phyloP scores from a whole-genome alignment of 768 basidiomycete genomes.

The Antrodiella citrinella region DNA sequence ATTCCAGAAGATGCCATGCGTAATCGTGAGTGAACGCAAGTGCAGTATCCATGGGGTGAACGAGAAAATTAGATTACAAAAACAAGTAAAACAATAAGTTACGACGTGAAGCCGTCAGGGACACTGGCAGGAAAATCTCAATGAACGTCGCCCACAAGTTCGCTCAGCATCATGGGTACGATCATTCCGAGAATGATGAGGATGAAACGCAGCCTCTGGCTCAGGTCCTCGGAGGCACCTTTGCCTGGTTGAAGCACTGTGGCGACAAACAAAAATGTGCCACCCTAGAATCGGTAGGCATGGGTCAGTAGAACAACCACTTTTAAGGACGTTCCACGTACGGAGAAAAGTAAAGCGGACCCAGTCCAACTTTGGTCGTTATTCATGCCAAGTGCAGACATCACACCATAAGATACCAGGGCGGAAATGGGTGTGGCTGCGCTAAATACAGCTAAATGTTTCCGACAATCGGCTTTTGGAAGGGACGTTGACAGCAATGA shows the following conservation, averaged over 20 bases:
- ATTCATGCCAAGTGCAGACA: slow-evolving; percentile 45
- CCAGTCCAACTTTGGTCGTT: slow-evolving; percentile 55
- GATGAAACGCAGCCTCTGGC: slow-evolving; percentile 36
- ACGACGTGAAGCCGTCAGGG: too few relatives aligned
- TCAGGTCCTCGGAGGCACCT: slow-evolving; percentile 31
- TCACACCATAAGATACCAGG: slow-evolving; percentile 61
- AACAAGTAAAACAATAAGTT: too few relatives aligned
- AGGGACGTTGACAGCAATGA: slow-evolving; percentile 76
- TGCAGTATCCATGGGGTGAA: too few relatives aligned
- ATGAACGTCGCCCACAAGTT: slow-evolving; percentile 57
- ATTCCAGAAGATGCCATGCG: too few relatives aligned
- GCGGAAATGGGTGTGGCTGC: slow-evolving; percentile 81
- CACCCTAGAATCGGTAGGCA: slow-evolving; percentile 46
- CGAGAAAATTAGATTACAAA: too few relatives aligned
- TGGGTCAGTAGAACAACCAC: too few relatives aligned
- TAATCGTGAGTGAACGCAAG: too few relatives aligned
- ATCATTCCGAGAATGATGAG: slow-evolving; percentile 65
- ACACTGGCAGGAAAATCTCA: too few relatives aligned
- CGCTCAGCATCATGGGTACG: slow-evolving; percentile 53
- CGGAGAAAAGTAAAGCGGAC: slow-evolving; percentile 75
- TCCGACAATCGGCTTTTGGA: slow-evolving; percentile 58
- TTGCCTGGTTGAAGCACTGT: slow-evolving; percentile 73
- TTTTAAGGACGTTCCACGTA: slow-evolving; percentile 29
- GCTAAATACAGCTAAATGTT: slow-evolving; percentile 71
- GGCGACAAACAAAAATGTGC: slow-evolving; percentile 92